These are phyloP conservation scores for Raffaelea ambrosiae DNA, from an alignment of 2,329 filamentous ascomycete genomes.

Conservation along the genomic window DNA sequence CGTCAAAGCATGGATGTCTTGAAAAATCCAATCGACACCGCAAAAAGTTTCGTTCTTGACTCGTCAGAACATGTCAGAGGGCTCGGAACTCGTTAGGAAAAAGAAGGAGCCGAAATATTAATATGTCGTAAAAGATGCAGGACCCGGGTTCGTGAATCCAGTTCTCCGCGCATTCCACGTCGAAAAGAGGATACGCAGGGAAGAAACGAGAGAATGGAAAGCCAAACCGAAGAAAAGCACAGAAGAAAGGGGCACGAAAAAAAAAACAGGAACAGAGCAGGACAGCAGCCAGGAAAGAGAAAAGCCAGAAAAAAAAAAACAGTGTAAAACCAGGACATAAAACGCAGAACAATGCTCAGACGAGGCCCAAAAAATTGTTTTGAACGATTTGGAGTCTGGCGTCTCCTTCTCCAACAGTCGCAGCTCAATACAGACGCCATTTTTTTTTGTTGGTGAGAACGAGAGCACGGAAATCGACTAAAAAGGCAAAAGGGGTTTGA, in stretches of 20 bases:
- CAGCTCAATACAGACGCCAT: not conserved
- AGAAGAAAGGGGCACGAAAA: constrained; percentile 3
- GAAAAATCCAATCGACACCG: not conserved
- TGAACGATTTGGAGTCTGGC: too few relatives aligned
- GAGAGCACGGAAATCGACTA: too few relatives aligned
- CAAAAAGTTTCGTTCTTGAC: constrained; percentile 7
- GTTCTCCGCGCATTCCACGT: too few relatives aligned
- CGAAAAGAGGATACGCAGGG: not conserved
- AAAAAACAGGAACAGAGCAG: not conserved
- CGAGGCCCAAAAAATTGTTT: too few relatives aligned
- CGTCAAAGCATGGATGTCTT: constrained; percentile 9
- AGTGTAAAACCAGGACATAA: too few relatives aligned
- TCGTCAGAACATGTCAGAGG: not conserved
- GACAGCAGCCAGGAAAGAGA: not conserved
- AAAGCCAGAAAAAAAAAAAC: not conserved
- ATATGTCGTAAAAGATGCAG: not conserved
- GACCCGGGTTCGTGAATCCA: not conserved
- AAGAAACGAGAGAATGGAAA: not conserved
- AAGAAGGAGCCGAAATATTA: not conserved
- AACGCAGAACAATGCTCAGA: too few relatives aligned
- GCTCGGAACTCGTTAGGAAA: not conserved
- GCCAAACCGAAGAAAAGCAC: not conserved
- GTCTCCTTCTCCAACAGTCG: not conserved
- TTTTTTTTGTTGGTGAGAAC: too few relatives aligned
- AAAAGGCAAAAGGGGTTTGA: too few relatives aligned